phyloP scores from a whole-genome alignment of 768 basidiomycete species.

The Lactifluus rugatus region DNA sequence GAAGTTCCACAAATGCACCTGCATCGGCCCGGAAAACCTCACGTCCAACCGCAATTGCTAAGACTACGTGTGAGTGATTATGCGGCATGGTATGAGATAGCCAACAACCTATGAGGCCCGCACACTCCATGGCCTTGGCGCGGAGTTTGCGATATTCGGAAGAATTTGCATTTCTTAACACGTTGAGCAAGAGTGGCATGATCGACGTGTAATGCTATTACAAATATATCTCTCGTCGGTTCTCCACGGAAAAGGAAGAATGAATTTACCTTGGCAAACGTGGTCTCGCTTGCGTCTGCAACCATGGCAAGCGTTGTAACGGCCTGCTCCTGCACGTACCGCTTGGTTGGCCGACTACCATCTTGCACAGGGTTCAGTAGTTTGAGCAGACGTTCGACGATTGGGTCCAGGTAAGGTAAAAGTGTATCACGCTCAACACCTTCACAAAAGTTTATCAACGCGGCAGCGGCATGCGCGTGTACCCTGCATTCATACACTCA shows the following conservation, averaged over 20 bases:
- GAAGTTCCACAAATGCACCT: conserved; percentile 53
- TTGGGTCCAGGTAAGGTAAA: conserved; percentile 67
- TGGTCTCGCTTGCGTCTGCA: conserved; percentile 71
- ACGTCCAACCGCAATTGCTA: conserved; percentile 80
- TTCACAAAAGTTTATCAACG: conserved; percentile 86
- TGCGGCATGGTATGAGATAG: too few species aligned
- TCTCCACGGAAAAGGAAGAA: background rate
- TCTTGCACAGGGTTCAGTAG: conserved; percentile 45
- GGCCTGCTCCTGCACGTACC: conserved; percentile 82
- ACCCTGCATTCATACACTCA: conserved; percentile 38
- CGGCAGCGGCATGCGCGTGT: conserved; percentile 79
- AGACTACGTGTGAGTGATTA: background rate
- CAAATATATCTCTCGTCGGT: background rate
- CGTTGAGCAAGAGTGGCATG: conserved; percentile 72
- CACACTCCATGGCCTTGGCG: conserved; percentile 87
- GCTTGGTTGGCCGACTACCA: conserved; percentile 32
- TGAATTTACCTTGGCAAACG: conserved; percentile 55
- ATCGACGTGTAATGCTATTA: conserved; percentile 61
- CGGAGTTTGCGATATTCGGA: conserved; percentile 58
- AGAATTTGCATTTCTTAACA: conserved; percentile 62
- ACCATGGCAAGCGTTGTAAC: conserved; percentile 87
- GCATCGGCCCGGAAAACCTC: conserved; percentile 74
- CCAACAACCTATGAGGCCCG: conserved; percentile 65
- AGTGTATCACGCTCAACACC: conserved; percentile 68
- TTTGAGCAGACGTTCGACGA: conserved; percentile 63